These are phyloP conservation scores for Phlyctochytrium arcticum DNA, from an alignment of 192 early-diverging fungal species.

Conservation along the genomic window DNA sequence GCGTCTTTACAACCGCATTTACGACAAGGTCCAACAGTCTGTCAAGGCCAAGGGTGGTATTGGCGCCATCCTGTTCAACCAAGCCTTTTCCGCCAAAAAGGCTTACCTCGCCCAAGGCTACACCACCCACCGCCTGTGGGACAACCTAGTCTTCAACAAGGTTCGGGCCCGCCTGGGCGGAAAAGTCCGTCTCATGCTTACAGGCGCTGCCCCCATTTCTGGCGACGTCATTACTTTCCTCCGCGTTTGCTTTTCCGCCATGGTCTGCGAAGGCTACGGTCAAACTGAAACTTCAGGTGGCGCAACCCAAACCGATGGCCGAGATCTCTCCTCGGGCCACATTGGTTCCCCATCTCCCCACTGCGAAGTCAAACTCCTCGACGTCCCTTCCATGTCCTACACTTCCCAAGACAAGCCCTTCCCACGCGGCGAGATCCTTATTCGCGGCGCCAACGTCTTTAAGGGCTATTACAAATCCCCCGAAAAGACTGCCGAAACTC, in stretches of 20 bases:
- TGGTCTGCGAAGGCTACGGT: conserved; percentile 74
- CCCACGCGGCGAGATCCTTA: conserved; percentile 93
- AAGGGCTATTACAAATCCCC: conserved; percentile 57
- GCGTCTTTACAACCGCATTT: conserved; percentile 82
- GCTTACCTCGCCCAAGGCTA: background rate
- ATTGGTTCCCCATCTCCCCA: conserved; percentile 44
- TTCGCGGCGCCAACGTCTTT: conserved; percentile 51
- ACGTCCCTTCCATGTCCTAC: conserved; percentile 90
- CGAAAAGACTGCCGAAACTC: conserved; percentile 35
- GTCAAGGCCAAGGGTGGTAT: conserved; percentile 20
- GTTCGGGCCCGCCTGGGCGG: conserved; percentile 75
- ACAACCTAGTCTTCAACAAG: conserved; percentile 81
- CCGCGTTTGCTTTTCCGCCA: conserved; percentile 33
- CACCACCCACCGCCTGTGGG: conserved; percentile 59
- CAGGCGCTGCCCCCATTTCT: conserved; percentile 43
- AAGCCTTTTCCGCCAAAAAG: conserved; percentile 53
- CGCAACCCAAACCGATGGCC: conserved; percentile 56
- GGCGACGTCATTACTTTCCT: conserved; percentile 51
- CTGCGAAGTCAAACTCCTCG: conserved; percentile 78
- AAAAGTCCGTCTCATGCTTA: conserved; percentile 34
- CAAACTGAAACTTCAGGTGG: conserved; percentile 46
- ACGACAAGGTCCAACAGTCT: conserved; percentile 65
- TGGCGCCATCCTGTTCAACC: conserved; percentile 45
- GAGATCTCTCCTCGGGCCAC: conserved; percentile 23
- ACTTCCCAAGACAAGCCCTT: conserved; percentile 73